phyloP scores from a whole-genome alignment of 1,139 yeast genomes.

The Pichia sp. region DNA sequence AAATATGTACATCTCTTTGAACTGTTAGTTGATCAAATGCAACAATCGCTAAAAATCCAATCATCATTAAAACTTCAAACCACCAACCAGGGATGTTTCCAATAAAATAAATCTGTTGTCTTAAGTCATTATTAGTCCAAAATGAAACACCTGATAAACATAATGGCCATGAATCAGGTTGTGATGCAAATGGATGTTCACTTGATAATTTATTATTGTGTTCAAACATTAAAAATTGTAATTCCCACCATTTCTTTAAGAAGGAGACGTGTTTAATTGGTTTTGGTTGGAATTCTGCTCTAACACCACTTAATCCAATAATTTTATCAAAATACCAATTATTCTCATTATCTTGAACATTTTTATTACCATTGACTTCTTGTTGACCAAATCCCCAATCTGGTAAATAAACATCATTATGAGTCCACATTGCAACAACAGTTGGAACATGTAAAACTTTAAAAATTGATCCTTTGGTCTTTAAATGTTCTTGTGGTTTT shows the following conservation, averaged over 20 bases:
- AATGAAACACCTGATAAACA: slow-evolving; percentile 88
- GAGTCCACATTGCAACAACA: slow-evolving; percentile 93
- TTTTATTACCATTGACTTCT: slow-evolving; percentile 93
- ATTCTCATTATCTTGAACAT: slow-evolving; percentile 59
- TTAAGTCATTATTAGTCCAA: slow-evolving; percentile 66
- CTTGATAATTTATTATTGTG: slow-evolving; percentile 84
- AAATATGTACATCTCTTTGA: slow-evolving; percentile 59
- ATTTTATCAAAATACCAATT: slow-evolving; percentile 77
- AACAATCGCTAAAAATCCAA: slow-evolving; percentile 56
- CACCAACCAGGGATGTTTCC: slow-evolving; percentile 95
- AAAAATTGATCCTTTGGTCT: slow-evolving; percentile 64
- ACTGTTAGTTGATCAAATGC: slow-evolving; percentile 73
- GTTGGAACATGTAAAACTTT: slow-evolving; percentile 79
- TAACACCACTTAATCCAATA: slow-evolving; percentile 54
- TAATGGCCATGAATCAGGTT: slow-evolving; percentile 93
- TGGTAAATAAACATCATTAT: slow-evolving; percentile 71
- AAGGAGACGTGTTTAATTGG: slow-evolving; percentile 58
- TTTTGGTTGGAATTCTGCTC: slow-evolving; percentile 56
- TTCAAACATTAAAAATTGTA: slow-evolving; percentile 83
- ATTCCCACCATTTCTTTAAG: slow-evolving; percentile 80
- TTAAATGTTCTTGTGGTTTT: slow-evolving; percentile 45
- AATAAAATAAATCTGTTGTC: slow-evolving; percentile 76
- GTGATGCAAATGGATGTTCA: slow-evolving; percentile 94
- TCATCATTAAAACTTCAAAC: slow-evolving; percentile 66
- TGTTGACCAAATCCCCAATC: slow-evolving; percentile 93